phyloP scores from a whole-genome alignment of 2,329 filamentous ascomycete genomes.

The Helminthosporium solani region DNA sequence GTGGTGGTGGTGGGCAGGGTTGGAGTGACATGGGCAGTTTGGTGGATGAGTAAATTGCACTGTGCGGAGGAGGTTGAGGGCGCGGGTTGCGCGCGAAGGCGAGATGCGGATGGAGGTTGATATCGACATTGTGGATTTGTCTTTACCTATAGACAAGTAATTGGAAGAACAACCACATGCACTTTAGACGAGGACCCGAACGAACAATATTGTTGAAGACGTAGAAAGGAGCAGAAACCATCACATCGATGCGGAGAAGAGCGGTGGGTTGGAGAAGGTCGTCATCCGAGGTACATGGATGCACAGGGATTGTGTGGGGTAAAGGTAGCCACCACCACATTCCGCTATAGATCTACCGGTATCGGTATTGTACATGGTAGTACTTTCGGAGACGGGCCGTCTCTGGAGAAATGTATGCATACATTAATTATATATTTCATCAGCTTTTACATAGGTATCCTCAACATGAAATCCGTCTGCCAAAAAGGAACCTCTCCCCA shows the following conservation, averaged over 20 bases:
- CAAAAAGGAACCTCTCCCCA: too few species aligned
- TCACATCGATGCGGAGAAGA: not conserved
- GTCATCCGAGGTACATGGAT: constrained; percentile 1
- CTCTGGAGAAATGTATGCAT: too few species aligned
- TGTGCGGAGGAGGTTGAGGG: constrained; percentile 76
- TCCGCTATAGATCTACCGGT: not conserved
- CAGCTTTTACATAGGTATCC: too few species aligned
- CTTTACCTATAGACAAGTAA: too few species aligned
- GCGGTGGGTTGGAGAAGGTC: not conserved
- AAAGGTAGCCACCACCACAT: too few species aligned
- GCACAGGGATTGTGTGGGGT: not conserved
- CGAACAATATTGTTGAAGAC: too few species aligned
- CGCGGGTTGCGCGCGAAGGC: constrained; percentile 57
- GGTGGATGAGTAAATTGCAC: constrained; percentile 88
- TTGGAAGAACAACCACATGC: not conserved
- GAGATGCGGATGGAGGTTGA: constrained; percentile 32
- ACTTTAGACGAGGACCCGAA: not conserved
- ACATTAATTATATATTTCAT: too few species aligned
- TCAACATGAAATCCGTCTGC: too few species aligned
- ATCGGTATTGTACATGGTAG: too few species aligned
- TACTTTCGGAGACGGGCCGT: too few species aligned
- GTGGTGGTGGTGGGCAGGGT: constrained; percentile 77
- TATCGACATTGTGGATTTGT: constrained; percentile 21
- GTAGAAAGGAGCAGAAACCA: not conserved
- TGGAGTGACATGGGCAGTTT: constrained; percentile 92